Evolutionary conservation across 768 basidiomycete species (phyloP), one percentile per base, ranked within the genome.

Genomic region (Mycena haematopus): DNA sequence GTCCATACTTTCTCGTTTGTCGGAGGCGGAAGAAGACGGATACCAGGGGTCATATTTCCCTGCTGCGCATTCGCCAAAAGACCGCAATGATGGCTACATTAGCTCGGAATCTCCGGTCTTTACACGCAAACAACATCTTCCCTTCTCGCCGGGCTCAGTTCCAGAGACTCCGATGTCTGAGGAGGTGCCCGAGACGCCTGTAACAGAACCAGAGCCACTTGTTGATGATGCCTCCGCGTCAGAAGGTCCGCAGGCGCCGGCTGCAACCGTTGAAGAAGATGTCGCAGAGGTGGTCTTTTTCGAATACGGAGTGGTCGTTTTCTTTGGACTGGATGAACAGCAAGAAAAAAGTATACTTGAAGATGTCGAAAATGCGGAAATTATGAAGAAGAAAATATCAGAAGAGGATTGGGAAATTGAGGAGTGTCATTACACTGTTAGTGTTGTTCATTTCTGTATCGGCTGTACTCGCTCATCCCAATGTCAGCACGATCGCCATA

Each of bases 341-440:
- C 87, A 96, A 71, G 96, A 98, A 77, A 82, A 80, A 61, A 86
- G 87, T 66, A 87, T 98, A 45, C 73, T 98, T 45, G 95, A 96
- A 60, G 96, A 98, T 72, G 78, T 95, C 19, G 83, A 86, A 6
- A 82, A 79, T 40, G 93, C 92, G 0, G 89, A 89, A 2, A 81
- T 88, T 1, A 78, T 93, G 79, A 84, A 82, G 56, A 76, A 90
- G 45, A 80, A 79, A 54, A 77, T 90, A 42, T 73, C 74, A 9
- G 86, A 92, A 71, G 84, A 82, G 11, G 84, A 90, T 65, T 96
- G 95, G 95, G 94, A 97, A 71, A 81, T 96, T 21, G 96, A 98
- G 73, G 90, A 95, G 70, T 96, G 91, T 67, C 95, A 97, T 78
- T 97, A 88, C 76, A 82, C 85, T 13, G 93, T 94, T 71, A 29